Evolutionary conservation across 257 asterid species (phyloP), one percentile per base, ranked within the genome.

Genomic region (Solanum lycopersicoides): DNA sequence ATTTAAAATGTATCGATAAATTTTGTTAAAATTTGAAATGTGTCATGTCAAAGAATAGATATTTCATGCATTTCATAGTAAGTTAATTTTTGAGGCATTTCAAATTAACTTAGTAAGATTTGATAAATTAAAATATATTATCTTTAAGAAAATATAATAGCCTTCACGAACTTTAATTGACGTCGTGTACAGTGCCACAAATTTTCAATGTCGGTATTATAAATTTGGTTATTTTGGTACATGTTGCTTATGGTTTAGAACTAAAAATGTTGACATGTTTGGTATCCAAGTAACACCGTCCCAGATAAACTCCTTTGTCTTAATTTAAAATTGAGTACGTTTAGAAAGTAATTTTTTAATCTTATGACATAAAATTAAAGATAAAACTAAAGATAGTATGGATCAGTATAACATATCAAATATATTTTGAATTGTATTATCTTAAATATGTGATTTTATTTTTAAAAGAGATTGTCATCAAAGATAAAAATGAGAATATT

Each of bases 131-230:
- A 56, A 56, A 56, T 56, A 56, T 20, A 20, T 56, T 56, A 56
- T 53, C 18, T 45, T 3, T 0, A 53, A 53, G 0, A 53, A 53
- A 53, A 53, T 18, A 18, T 53, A 53, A 53, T 53, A 6, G 4
- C 4, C 2, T 53, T 53, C n/a, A 7, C 18, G 2, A 53, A 56
- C 21, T 53, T 9, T 53, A 15, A 50, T 0, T 2, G 1, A 2
- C 25, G 0, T 20, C 0, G 21, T 0, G 9, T 0, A 7, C 1
- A 7, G 3, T 56, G 0, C 2, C 2, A 7, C 12, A 56, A 56
- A 7, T 18, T 20, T 53, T 56, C 0, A 56, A 56, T 20, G 0
- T 56, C 65, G 1, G 7, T 1, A 1, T 18, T 56, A 18, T 0
- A 56, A 56, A 0, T 56, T 56, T 56, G 65, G 12, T 56, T 56